Conservation (phyloP, 2,329 filamentous ascomycete genomes). For the Beauveria sp. region DNA sequence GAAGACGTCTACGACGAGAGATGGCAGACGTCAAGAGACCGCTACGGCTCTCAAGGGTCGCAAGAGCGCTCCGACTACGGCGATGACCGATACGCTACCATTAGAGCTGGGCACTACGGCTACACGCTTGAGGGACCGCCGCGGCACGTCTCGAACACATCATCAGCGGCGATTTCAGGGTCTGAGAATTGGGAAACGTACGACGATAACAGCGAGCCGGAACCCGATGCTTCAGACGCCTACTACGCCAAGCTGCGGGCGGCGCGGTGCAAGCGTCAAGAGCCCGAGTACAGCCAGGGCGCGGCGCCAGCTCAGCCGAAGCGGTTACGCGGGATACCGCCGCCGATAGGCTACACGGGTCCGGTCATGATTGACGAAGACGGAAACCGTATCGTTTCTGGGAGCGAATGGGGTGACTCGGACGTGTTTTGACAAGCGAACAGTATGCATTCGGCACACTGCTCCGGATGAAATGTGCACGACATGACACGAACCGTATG, state of each 20-base stretch:
- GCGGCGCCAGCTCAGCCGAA: constrained; percentile 40
- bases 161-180: constrained; percentile 69
- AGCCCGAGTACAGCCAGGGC: constrained; percentile 39
- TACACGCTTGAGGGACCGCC: constrained; percentile 34
- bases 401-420: constrained; percentile 61
- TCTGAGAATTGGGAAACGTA: constrained; percentile 99
- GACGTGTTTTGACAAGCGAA: constrained; percentile 41
- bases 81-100: constrained; percentile 35
- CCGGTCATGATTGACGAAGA: constrained; percentile 47
- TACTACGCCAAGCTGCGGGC: constrained; percentile 75
- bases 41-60: constrained; percentile 33
- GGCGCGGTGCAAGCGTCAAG: constrained; percentile 56
- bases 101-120: constrained; percentile 27
- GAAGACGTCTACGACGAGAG: constrained; percentile 82
- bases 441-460: not conserved
- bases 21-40: constrained; percentile 25
- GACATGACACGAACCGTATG: not conserved
- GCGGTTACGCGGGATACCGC: constrained; percentile 46
- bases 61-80: constrained; percentile 25
- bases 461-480: not conserved
- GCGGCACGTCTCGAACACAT: constrained; percentile 59
- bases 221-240: constrained; percentile 65
- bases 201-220: constrained; percentile 72
- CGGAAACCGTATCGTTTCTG: constrained; percentile 55
- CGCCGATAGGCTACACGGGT: constrained; percentile 37